A percentile compares a stretch with the other conserved stretches of the same genome.
phyloP scores from a whole-genome alignment of 2,329 filamentous ascomycete genomes.

The Colletotrichum tamarilloi region DNA sequence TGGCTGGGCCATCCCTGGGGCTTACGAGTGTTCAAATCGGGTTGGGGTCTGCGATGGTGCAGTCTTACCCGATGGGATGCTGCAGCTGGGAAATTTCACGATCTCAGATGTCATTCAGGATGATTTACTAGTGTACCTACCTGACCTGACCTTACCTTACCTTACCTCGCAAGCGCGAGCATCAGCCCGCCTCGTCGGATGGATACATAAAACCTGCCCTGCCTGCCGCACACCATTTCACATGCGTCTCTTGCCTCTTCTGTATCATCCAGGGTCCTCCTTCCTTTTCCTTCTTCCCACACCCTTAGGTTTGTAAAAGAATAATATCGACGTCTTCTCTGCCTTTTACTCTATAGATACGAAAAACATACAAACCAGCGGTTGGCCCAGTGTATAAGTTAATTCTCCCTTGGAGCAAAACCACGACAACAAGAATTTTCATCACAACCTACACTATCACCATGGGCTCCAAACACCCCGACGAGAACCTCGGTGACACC shows the following conservation, averaged over 20 bases:
- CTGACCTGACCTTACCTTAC: too few species aligned
- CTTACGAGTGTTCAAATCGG: constrained; percentile 12
- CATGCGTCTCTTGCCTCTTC: not conserved
- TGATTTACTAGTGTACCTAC: too few species aligned
- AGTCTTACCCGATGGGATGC: constrained; percentile 16
- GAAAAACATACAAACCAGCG: too few species aligned
- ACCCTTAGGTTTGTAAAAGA: not conserved
- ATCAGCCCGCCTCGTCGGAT: not conserved
- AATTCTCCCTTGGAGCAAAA: not conserved
- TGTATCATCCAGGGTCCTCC: not conserved
- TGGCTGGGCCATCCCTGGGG: constrained; percentile 20
- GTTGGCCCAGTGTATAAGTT: not conserved
- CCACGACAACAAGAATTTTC: not conserved
- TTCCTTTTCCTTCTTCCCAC: not conserved
- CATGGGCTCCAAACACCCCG: constrained; percentile 17
- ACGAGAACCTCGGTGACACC: constrained; percentile 4
- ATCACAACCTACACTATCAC: not conserved
- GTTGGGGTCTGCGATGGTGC: constrained; percentile 6
- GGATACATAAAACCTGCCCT: constrained; percentile 16
- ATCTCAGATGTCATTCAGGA: constrained; percentile 3
- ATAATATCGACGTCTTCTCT: not conserved
- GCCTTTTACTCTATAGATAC: too few species aligned
- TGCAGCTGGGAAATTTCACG: constrained; percentile 5
- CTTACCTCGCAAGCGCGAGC: too few species aligned
- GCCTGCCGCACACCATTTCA: not conserved